These are phyloP conservation scores for Fusarium caatingaense DNA, from an alignment of 2,329 filamentous ascomycete genomes.

Conservation along the genomic window DNA sequence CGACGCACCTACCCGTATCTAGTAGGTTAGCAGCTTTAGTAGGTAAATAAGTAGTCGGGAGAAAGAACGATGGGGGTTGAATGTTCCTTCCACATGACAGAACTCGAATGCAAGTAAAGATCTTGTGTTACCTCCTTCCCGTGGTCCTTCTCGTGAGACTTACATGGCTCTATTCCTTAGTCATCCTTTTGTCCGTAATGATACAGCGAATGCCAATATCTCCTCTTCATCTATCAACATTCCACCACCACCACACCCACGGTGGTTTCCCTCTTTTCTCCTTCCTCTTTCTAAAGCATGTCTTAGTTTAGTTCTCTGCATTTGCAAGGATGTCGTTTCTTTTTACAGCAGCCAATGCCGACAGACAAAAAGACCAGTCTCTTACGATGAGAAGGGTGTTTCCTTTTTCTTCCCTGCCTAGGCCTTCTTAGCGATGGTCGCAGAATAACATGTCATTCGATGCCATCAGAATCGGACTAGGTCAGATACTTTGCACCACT, in stretches of 20 bases:
- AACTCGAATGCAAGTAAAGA: not conserved
- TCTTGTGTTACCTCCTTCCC: constrained; percentile 18
- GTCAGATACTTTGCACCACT: not conserved
- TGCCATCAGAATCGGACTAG: not conserved
- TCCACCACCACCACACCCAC: constrained; percentile 5
- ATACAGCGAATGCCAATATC: not conserved
- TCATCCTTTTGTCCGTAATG: not conserved
- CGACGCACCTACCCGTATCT: not conserved
- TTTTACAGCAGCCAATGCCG: not conserved
- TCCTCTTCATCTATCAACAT: constrained; percentile 16
- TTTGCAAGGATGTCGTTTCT: not conserved
- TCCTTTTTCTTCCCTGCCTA: not conserved
- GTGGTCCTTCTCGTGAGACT: constrained; percentile 16
- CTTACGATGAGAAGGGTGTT: not conserved
- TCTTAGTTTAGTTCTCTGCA: constrained; percentile 15
- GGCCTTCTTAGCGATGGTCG: not conserved
- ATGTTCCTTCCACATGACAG: constrained; percentile 18
- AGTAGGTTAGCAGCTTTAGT: not conserved
- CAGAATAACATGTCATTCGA: not conserved
- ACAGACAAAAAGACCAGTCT: not conserved
- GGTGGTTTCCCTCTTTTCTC: constrained; percentile 1
- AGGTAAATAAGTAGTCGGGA: not conserved
- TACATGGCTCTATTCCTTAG: constrained; percentile 9
- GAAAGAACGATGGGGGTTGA: not conserved
- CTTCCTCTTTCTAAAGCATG: constrained; percentile 4